Base-by-base conservation (phyloP, 257 asterid species). In the Cynanchum wilfordii region DNA sequence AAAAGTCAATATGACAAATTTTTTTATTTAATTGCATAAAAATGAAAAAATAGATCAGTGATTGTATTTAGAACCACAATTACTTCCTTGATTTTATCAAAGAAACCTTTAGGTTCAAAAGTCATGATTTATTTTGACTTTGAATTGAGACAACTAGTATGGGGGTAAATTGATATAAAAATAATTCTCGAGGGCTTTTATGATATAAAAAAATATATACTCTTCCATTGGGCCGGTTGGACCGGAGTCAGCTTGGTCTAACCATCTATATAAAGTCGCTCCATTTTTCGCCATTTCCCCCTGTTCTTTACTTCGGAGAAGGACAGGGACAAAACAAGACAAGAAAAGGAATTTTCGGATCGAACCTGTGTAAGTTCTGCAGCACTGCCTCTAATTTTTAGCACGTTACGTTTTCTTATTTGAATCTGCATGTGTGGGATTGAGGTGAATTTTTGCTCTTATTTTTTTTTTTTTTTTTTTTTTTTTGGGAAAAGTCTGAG, bases 311-410 rank as follows among this genome's bases (percentile, higher is more conserved):
- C 7, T 6, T 55, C 42, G 17, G 42, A 30, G 67, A 63, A 63
- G 19, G 12, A 27, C 40, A 47, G 51, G 72, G 54, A 6, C 33
- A 68, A 24, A 36, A 36, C 19, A 8, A 19, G 33, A 33, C 49
- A 13, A 50, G 51, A 47, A 73, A 47, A 56, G 52, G 13, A 24
- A 52, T 52, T 52, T 66, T 65, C 80, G 20, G 67, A 78, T 75
- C 88, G 80, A 82, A 73, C 72, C 79, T 82, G 66, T 73, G 95
- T 88, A 82, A 85, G 89, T 77, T 74, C 51, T 73, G 56, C 25
- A 38, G 27, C 66, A 77, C 79, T 83, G 24, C 38, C 42, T 71
- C 70, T 30, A 22, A 17, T 40, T 52, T 57, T 70, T 64, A 25
- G 72, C 67, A 78, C 66, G 49, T 40, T 42, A 36, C 49, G 16